Percentiles rank a stretch among this genome's conserved stretches.
Evolutionary conservation across 2,329 filamentous ascomycete species (phyloP).

Genomic region (Thielaviopsis euricoi): DNA sequence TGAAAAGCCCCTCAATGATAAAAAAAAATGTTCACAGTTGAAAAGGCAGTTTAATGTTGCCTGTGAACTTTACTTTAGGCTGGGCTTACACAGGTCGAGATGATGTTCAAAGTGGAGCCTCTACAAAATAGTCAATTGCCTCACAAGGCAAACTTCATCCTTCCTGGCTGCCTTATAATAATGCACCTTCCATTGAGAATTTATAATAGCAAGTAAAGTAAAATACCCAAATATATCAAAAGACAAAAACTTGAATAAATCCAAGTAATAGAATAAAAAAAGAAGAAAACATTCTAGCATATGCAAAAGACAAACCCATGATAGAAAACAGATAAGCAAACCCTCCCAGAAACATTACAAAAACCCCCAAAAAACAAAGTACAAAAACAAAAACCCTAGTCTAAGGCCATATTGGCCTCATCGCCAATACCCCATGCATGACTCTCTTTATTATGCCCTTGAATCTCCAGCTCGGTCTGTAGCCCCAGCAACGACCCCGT

Average conservation of each 20-base stretch:
- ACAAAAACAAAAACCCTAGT: conserved; percentile 28
- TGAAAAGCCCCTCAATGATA: too few species aligned
- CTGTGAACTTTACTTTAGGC: too few species aligned
- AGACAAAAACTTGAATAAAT: neutral
- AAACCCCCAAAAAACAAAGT: neutral
- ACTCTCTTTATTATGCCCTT: conserved; percentile 36
- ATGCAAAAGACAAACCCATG: too few species aligned
- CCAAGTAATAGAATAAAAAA: neutral
- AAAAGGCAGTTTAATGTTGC: too few species aligned
- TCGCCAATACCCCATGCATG: conserved; percentile 66
- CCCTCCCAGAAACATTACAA: too few species aligned
- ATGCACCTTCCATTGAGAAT: too few species aligned
- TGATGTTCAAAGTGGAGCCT: neutral
- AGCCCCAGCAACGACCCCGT: conserved; percentile 25
- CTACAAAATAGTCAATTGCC: neutral
- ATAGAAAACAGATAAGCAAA: neutral
- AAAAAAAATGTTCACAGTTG: too few species aligned
- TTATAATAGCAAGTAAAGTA: too few species aligned
- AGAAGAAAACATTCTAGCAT: neutral
- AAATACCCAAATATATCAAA: neutral
- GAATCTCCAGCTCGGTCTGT: conserved; percentile 33
- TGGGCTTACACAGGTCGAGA: neutral
- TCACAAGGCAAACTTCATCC: neutral
- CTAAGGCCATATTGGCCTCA: conserved; percentile 68
- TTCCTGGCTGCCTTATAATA: neutral